A percentile compares a stretch with the other conserved stretches of the same genome.
Evolutionary conservation across 768 basidiomycete species (phyloP).

Genomic region (Rickenella mellea): DNA sequence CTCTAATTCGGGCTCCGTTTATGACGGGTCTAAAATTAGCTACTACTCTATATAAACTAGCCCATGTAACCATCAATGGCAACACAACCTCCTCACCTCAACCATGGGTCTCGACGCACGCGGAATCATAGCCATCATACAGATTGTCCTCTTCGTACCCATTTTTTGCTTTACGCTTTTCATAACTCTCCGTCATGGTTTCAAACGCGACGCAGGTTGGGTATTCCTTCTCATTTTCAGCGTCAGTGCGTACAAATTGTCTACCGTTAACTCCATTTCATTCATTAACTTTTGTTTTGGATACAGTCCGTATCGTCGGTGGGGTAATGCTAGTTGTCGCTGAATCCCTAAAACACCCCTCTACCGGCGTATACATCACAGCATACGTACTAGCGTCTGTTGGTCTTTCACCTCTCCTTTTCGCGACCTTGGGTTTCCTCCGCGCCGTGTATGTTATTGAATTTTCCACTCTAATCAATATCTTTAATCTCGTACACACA

Average conservation of each 20-base stretch:
- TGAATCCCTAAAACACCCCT: conserved; percentile 29
- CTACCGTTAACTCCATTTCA: neutral
- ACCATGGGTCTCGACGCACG: conserved; percentile 22
- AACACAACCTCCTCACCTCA: neutral
- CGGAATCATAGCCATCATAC: conserved; percentile 48
- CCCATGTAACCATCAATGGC: neutral
- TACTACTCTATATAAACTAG: no score
- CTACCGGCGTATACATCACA: conserved; percentile 38
- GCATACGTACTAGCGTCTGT: conserved; percentile 34
- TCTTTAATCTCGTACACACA: neutral
- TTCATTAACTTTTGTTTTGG: conserved; percentile 4
- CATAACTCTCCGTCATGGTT: conserved; percentile 43
- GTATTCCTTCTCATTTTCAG: conserved; percentile 57
- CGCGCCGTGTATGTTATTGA: conserved; percentile 26
- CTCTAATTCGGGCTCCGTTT: neutral
- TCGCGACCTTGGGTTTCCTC: conserved; percentile 27
- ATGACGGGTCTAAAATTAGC: no score
- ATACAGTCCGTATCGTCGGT: conserved; percentile 45
- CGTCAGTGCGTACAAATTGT: conserved; percentile 29
- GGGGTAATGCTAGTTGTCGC: conserved; percentile 49
- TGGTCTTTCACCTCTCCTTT: conserved; percentile 29
- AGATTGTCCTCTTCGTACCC: conserved; percentile 52
- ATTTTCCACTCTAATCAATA: neutral
- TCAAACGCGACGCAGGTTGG: conserved; percentile 56
- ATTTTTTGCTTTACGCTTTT: conserved; percentile 35